Conservation (phyloP, 768 basidiomycete genomes). For the Podaxis pistillaris region DNA sequence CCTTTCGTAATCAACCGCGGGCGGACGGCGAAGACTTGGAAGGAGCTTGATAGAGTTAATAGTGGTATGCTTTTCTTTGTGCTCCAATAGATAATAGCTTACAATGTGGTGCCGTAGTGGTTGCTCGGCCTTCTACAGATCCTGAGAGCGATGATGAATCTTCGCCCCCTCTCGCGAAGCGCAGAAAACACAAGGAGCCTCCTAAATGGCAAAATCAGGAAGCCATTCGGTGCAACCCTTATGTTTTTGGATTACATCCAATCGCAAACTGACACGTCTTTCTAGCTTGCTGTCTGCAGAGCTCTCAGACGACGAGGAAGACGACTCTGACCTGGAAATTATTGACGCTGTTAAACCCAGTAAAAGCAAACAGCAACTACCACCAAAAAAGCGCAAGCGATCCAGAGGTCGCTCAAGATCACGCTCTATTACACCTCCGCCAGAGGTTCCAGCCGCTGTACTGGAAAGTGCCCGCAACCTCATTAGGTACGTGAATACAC, state of each 20-base stretch:
- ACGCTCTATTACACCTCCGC: conserved; percentile 75
- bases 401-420: conserved; percentile 53
- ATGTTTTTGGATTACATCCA: background rate
- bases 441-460: conserved; percentile 51
- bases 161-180: conserved; percentile 34
- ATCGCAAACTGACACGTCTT: background rate
- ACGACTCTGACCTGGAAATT: conserved; percentile 45
- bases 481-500: conserved; percentile 47
- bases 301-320: conserved; percentile 44
- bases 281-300: conserved; percentile 40
- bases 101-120: background rate
- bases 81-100: background rate
- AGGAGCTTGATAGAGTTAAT: conserved; percentile 51
- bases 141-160: conserved; percentile 22
- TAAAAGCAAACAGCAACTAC: conserved; percentile 27
- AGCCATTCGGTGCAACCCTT: conserved; percentile 36
- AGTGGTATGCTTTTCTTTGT: conserved; percentile 43
- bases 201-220: conserved; percentile 46
- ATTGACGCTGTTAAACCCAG: conserved; percentile 23
- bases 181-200: conserved; percentile 37
- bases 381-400: conserved; percentile 36
- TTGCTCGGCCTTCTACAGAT: background rate
- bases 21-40: conserved; percentile 57
- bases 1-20: conserved; percentile 68
- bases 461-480: conserved; percentile 56